Conservation (phyloP, 2,329 filamentous ascomycete species). For the Drechmeria coniospora region DNA sequence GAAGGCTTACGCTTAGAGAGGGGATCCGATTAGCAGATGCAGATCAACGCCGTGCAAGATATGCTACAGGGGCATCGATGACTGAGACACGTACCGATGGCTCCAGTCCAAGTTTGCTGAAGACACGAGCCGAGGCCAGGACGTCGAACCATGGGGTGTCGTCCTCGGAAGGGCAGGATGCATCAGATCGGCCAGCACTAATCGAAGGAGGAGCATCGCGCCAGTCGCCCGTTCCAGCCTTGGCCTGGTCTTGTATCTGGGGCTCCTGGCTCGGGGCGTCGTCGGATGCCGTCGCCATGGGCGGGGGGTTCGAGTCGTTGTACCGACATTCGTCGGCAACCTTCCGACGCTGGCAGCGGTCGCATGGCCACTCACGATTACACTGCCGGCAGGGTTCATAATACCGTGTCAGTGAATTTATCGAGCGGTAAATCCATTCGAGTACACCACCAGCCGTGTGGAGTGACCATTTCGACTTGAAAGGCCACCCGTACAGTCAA, state of each 20-base stretch:
- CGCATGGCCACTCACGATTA: conserved; percentile 18
- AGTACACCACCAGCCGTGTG: no score
- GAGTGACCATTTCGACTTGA: no score
- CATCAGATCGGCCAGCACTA: no score
- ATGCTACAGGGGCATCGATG: no score
- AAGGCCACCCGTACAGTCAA: no score
- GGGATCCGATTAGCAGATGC: neutral
- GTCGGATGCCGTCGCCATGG: neutral
- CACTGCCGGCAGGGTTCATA: conserved; percentile 10
- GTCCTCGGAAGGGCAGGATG: no score
- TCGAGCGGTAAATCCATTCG: no score
- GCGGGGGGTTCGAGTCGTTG: conserved; percentile 5
- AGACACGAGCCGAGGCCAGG: conserved; percentile 8
- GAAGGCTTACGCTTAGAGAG: conserved; percentile 4
- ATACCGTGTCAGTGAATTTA: no score
- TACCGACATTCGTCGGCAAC: conserved; percentile 15
- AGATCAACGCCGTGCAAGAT: no score
- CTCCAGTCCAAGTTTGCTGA: conserved; percentile 9
- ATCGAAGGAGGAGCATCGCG: no score
- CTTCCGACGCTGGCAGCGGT: conserved; percentile 16
- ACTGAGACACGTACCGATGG: conserved; percentile 1
- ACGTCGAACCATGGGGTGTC: conserved; percentile 7
- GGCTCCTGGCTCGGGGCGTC: no score
- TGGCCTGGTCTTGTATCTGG: conserved; percentile 3
- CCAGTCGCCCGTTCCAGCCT: no score